Conservation (phyloP, 2,329 filamentous ascomycete species). For the Aspergillus ochraceus region DNA sequence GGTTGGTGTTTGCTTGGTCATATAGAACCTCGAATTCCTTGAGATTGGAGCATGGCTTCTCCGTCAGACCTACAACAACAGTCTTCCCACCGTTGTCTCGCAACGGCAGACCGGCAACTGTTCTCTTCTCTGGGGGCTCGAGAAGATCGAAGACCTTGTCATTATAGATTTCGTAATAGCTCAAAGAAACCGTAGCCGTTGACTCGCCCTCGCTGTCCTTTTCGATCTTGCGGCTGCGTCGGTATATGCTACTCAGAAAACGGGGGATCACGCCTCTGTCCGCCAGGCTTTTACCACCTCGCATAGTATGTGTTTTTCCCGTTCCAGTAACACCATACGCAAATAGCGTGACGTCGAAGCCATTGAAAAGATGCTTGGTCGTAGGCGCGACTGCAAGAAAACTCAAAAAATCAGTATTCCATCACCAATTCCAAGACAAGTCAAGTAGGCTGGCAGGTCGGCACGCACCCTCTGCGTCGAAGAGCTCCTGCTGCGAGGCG, state of each 20-base stretch:
- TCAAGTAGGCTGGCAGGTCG: not conserved
- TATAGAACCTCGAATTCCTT: conserved; percentile 90
- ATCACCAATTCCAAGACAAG: not conserved
- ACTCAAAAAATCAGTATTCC: conserved; percentile 16
- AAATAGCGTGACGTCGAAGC: conserved; percentile 84
- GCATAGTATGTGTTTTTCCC: conserved; percentile 95
- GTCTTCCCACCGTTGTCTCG: conserved; percentile 86
- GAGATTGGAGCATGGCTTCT: conserved; percentile 76
- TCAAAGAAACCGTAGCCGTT: conserved; percentile 71
- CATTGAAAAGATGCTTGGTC: conserved; percentile 83
- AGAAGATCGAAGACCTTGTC: conserved; percentile 93
- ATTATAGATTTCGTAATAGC: conserved; percentile 97
- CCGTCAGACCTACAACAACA: conserved; percentile 80
- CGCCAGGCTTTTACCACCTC: conserved; percentile 80
- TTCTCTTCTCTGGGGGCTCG: conserved; percentile 83
- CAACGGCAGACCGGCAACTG: conserved; percentile 74
- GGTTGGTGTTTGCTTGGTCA: conserved; percentile 87
- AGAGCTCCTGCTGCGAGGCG: conserved; percentile 81
- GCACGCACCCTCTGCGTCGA: conserved; percentile 79
- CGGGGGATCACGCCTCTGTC: conserved; percentile 87
- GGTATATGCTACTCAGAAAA: conserved; percentile 80
- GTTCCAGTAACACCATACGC: conserved; percentile 92
- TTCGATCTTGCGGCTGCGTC: conserved; percentile 78
- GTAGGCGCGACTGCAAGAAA: conserved; percentile 74
- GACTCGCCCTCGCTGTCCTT: conserved; percentile 74